Evolutionary conservation across 495 filamentous ascomycete genomes (phyloP).

Genomic region (Penicillium alfredii): DNA sequence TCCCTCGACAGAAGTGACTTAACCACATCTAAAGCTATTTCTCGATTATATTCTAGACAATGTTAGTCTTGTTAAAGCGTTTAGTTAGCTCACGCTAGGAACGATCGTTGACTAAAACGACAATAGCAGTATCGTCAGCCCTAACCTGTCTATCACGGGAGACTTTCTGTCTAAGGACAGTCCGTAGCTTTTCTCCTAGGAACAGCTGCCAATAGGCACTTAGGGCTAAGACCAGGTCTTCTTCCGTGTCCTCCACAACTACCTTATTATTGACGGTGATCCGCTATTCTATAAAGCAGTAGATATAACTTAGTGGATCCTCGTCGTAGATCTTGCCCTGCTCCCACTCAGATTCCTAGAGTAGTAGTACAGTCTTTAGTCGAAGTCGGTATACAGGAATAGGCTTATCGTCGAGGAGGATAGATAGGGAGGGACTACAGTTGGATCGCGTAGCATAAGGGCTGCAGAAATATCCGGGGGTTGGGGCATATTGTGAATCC

Average conservation of each 20-base stretch:
- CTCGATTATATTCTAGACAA: slow-evolving; percentile 6
- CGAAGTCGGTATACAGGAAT: too few species aligned
- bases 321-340: slow-evolving; percentile 24
- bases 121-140: slow-evolving; percentile 11
- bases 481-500: not conserved
- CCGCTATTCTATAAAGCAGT: slow-evolving; percentile 34
- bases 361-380: slow-evolving; percentile 2
- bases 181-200: slow-evolving; percentile 7
- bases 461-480: slow-evolving; percentile 3
- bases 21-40: slow-evolving; percentile 9
- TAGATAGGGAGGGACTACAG: slow-evolving; percentile 1
- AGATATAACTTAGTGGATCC: slow-evolving; percentile 24
- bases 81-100: slow-evolving; percentile 12
- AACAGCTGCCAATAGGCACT: slow-evolving; percentile 18
- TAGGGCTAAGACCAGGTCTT: slow-evolving; percentile 19
- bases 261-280: slow-evolving; percentile 24
- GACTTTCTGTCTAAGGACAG: not conserved
- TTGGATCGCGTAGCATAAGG: slow-evolving; percentile 2
- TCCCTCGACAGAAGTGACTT: slow-evolving; percentile 6
- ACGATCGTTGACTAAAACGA: slow-evolving; percentile 4
- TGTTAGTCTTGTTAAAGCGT: slow-evolving; percentile 8
- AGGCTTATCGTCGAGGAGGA: slow-evolving; percentile 2
- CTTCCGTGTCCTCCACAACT: slow-evolving; percentile 23
- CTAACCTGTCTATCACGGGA: slow-evolving; percentile 1
- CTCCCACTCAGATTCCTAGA: slow-evolving; percentile 11